These are phyloP conservation scores for Hanseniaspora mollemarum DNA, from an alignment of 805 yeast species.

Conservation along the genomic window DNA sequence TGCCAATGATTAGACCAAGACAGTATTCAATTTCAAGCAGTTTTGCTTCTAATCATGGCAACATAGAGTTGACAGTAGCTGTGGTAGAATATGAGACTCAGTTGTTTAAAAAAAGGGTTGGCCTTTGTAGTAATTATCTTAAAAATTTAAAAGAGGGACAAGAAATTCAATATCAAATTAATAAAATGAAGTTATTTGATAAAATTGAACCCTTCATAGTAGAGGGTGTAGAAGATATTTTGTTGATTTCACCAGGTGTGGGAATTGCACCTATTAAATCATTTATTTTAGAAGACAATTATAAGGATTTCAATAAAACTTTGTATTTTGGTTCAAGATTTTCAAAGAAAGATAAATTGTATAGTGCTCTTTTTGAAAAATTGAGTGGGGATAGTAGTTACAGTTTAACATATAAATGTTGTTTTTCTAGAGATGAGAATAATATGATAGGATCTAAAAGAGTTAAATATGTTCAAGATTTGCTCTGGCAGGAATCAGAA, in stretches of 20 bases:
- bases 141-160: conserved; percentile 36
- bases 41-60: conserved; percentile 28
- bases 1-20: conserved; percentile 73
- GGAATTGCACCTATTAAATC: conserved; percentile 91
- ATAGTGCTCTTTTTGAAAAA: conserved; percentile 42
- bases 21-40: conserved; percentile 71
- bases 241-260: conserved; percentile 86
- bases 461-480: conserved; percentile 69
- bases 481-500: conserved; percentile 41
- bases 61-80: conserved; percentile 63
- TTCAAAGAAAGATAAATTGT: conserved; percentile 56
- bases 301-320: conserved; percentile 17
- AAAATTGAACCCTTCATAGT: conserved; percentile 31
- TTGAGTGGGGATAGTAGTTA: conserved; percentile 32
- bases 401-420: conserved; percentile 28
- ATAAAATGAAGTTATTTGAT: conserved; percentile 29
- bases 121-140: conserved; percentile 74
- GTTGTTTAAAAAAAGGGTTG: conserved; percentile 61
- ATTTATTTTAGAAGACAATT: conserved; percentile 41
- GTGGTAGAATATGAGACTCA: conserved; percentile 79
- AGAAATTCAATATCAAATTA: conserved; percentile 40
- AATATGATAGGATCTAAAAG: conserved; percentile 22
- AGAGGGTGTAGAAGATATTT: conserved; percentile 25
- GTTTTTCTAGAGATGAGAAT: conserved; percentile 41
- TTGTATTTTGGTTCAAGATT: conserved; percentile 70